Base-by-base conservation (phyloP, 345 rosid genomes). In the Brassica juncea region DNA sequence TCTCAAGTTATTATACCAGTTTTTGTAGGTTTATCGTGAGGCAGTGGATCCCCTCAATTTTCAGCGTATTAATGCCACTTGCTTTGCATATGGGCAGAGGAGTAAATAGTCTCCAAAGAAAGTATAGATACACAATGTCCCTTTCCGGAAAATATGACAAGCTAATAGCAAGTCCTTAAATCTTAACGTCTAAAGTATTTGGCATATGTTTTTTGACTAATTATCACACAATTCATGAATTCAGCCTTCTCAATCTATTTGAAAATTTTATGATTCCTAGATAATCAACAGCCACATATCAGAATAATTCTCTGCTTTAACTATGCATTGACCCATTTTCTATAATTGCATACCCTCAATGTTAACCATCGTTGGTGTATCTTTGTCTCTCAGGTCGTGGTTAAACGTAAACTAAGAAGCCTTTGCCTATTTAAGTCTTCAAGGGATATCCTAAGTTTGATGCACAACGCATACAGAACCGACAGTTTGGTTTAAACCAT, bases 51-150 rank as follows among this genome's bases (percentile, higher is more conserved):
- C 98, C 37, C 87, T 92, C 55, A 92, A 92, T 73, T 94, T 94
- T 71, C 97, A 92, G 72, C 92, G 94, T 44, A 90, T 88, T 42
- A 94, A 94, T 83, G 98, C 97, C 68, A 94, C 98, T 80, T 94
- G 97, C 88, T 94, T 94, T 87, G 97, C 98, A 68, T 89, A 94
- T 86, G 97, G 97, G 71, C 99, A 94, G 81, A 94, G 97, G 84
- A 97, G 97, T 94, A 72, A 82, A 49, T 77, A 70, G 47, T 72
- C 32, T 58, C 68, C 30, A 9, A 21, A 25, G 19, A 21, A 47
- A 73, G 59, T 69, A 58, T 79, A 61, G 69, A 68, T 31, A 47
- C 74, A 65, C 71, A 15, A 69, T 54, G 61, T 35, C 57, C 64
- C 35, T 47, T 35, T 34, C 59, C 16, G 28, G 16, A 70, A 60